phyloP scores from a whole-genome alignment of 177 flowering plant species.

The Vitis hybrid region DNA sequence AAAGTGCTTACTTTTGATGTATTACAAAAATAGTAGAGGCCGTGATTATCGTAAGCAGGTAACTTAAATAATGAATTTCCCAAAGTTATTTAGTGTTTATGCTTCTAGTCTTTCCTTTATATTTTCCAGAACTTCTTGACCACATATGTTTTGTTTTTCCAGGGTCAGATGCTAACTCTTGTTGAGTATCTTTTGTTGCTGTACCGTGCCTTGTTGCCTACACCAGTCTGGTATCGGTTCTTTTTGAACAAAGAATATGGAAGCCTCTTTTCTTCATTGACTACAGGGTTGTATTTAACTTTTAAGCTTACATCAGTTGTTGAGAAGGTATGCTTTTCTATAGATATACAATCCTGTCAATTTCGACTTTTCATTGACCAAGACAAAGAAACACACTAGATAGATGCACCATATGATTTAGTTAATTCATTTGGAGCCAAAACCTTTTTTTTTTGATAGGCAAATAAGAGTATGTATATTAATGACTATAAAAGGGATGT shows the following conservation, averaged over 20 bases:
- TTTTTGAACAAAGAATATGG: constrained; percentile 16
- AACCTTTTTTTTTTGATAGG: too few species aligned
- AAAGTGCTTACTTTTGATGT: constrained; percentile 64
- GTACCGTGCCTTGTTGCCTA: constrained; percentile 15
- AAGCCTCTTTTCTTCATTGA: constrained; percentile 15
- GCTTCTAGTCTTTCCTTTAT: not conserved
- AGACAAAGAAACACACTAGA: too few species aligned
- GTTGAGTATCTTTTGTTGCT: constrained; percentile 11
- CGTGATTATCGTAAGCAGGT: constrained; percentile 82
- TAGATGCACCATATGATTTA: too few species aligned
- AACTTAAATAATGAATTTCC: not conserved
- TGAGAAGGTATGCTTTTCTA: constrained; percentile 8
- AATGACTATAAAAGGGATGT: too few species aligned
- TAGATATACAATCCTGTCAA: too few species aligned
- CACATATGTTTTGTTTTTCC: not conserved
- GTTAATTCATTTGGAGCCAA: too few species aligned
- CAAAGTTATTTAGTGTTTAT: not conserved
- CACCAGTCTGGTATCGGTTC: constrained; percentile 16
- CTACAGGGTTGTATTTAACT: constrained; percentile 18
- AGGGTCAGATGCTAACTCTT: constrained; percentile 17
- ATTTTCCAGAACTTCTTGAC: not conserved
- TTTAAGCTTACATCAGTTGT: constrained; percentile 17
- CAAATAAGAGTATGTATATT: too few species aligned
- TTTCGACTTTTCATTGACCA: too few species aligned
- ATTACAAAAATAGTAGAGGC: constrained; percentile 77